Evolutionary conservation across 371 early-diverging fungal genomes (phyloP).

Genomic region (Globomyces sp.): DNA sequence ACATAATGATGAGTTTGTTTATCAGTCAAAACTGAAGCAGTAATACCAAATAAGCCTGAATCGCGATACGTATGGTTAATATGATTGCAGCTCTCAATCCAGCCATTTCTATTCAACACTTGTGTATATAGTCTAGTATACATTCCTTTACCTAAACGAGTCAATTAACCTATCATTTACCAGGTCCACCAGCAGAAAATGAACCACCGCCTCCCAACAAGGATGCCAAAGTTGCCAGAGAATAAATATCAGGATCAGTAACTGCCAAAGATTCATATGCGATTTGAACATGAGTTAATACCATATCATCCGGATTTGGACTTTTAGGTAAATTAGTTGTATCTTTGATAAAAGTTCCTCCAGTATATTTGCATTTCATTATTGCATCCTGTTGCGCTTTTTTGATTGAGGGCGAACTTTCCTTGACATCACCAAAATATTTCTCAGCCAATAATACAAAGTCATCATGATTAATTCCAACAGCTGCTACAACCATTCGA

Average conservation of each 20-base stretch:
- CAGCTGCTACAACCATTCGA: constrained; percentile 85
- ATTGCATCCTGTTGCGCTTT: constrained; percentile 16
- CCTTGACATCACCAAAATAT: constrained; percentile 61
- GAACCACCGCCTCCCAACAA: constrained; percentile 95
- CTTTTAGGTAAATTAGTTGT: constrained; percentile 47
- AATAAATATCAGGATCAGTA: constrained; percentile 85
- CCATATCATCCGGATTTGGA: constrained; percentile 55
- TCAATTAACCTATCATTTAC: constrained; percentile 29
- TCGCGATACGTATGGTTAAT: constrained; percentile 91
- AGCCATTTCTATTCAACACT: constrained; percentile 89
- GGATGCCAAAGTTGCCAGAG: constrained; percentile 85
- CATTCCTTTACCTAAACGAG: constrained; percentile 76
- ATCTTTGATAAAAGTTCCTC: constrained; percentile 72
- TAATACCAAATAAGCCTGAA: constrained; percentile 90
- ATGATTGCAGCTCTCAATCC: constrained; percentile 91
- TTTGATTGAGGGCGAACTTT: constrained; percentile 21
- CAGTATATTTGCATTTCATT: constrained; percentile 71
- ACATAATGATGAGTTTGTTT: constrained; percentile 46
- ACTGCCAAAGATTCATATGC: constrained; percentile 83
- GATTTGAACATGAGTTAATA: constrained; percentile 82
- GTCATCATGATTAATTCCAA: constrained; percentile 82
- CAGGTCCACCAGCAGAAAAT: constrained; percentile 97
- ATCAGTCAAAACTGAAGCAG: constrained; percentile 61
- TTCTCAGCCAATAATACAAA: constrained; percentile 69
- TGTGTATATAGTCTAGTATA: constrained; percentile 94